Conservation (phyloP, 768 basidiomycete genomes). For the Stropharia rugosoannulata region DNA sequence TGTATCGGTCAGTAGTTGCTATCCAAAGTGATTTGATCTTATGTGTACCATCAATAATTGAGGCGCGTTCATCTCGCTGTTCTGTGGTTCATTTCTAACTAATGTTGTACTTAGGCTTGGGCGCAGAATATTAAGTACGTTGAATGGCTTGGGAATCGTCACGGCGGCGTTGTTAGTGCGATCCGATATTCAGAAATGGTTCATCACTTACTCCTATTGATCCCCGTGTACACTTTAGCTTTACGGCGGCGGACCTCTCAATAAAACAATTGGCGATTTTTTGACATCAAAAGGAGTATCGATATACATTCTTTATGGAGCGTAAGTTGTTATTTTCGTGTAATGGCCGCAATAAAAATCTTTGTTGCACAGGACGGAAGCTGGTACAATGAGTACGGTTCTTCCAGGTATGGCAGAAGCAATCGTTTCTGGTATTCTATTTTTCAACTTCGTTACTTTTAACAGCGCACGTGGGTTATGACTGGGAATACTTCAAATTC, state of each 20-base stretch:
- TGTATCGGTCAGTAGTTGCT: constrained; percentile 1
- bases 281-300: constrained; percentile 9
- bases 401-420: constrained; percentile 1
- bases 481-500: constrained; percentile 12
- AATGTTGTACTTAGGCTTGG: background rate
- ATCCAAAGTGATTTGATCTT: constrained; percentile 2
- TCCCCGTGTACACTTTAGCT: background rate
- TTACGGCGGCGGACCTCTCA: constrained; percentile 10
- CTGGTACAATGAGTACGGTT: constrained; percentile 6
- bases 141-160: constrained; percentile 6
- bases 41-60: constrained; percentile 8
- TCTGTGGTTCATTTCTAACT: no score
- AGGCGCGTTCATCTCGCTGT: background rate
- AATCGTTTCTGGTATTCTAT: no score
- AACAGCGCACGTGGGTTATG: background rate
- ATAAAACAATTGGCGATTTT: constrained; percentile 5
- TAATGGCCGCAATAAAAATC: no score
- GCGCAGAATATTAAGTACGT: constrained; percentile 6
- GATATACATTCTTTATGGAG: constrained; percentile 6
- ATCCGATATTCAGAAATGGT: background rate
- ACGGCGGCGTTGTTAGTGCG: background rate
- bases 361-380: constrained; percentile 2
- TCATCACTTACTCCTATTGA: background rate
- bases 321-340: background rate
- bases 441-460: no score